Evolutionary conservation across 2,329 filamentous ascomycete species (phyloP).

Genomic region (Alternaria brassicae): DNA sequence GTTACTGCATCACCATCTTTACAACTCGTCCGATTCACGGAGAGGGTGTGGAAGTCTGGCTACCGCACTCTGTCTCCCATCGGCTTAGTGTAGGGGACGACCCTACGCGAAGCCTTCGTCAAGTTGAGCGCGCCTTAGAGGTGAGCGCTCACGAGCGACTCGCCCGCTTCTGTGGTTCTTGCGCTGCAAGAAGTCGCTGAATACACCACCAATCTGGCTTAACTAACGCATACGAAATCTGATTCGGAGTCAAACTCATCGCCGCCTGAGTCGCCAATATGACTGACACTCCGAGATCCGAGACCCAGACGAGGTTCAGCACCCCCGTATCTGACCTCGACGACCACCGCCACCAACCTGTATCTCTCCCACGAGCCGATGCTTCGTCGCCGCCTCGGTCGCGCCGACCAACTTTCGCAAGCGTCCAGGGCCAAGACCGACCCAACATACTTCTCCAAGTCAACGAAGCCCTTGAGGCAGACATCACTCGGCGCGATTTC

Average conservation of each 20-base stretch:
- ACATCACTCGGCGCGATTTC: constrained; percentile 74
- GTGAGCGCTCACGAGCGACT: constrained; percentile 64
- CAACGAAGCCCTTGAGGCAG: constrained; percentile 54
- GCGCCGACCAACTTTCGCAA: constrained; percentile 77
- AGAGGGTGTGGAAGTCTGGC: constrained; percentile 38
- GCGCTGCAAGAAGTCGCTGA: constrained; percentile 36
- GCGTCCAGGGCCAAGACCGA: constrained; percentile 59
- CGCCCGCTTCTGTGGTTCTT: constrained; percentile 48
- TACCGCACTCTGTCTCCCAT: constrained; percentile 29
- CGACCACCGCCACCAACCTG: constrained; percentile 77
- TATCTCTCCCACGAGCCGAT: constrained; percentile 66
- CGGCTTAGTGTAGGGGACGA: constrained; percentile 56
- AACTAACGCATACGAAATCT: constrained; percentile 14
- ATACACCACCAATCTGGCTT: constrained; percentile 15
- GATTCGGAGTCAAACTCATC: constrained; percentile 33
- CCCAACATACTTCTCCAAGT: constrained; percentile 55
- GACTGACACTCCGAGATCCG: constrained; percentile 70
- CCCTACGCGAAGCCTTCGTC: constrained; percentile 58
- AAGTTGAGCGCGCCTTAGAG: constrained; percentile 59
- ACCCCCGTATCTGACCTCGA: constrained; percentile 82
- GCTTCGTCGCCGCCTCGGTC: constrained; percentile 58
- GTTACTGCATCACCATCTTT: constrained; percentile 26
- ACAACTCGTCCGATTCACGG: constrained; percentile 30
- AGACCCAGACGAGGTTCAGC: constrained; percentile 71
- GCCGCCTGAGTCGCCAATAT: constrained; percentile 49